A percentile compares a stretch with the other conserved stretches of the same genome.
These are phyloP conservation scores for Trebouxia gelatinosa DNA, from an alignment of 163 green algal species.

Conservation along the genomic window DNA sequence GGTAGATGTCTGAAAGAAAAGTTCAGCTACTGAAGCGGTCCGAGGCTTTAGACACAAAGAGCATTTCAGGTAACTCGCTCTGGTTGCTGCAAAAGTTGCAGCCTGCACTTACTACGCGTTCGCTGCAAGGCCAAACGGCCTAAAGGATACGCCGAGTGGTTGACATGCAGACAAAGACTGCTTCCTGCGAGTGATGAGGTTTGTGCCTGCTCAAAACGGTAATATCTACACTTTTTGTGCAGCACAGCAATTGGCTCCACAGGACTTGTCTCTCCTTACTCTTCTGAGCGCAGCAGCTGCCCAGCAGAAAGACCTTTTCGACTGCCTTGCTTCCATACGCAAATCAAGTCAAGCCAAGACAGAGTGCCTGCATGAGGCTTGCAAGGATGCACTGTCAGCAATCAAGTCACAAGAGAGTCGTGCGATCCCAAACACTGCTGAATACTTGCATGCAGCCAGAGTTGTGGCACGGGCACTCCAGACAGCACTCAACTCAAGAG, in stretches of 20 bases:
- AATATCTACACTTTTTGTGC: constrained; percentile 7
- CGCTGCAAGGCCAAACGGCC: constrained; percentile 6
- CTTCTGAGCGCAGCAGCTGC: constrained; percentile 11
- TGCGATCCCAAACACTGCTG: neutral
- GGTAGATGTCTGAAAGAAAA: constrained; percentile 4
- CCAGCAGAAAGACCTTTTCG: constrained; percentile 22
- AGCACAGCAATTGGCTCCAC: neutral
- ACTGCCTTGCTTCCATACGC: constrained; percentile 11
- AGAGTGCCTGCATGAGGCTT: neutral
- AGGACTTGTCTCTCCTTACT: constrained; percentile 14
- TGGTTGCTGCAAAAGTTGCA: constrained; percentile 12
- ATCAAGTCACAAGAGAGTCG: constrained; percentile 2
- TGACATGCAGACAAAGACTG: neutral
- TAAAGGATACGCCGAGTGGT: constrained; percentile 12
- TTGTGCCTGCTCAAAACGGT: constrained; percentile 10
- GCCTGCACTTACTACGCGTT: constrained; percentile 13
- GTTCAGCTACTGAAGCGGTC: constrained; percentile 8
- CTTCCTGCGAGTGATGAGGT: constrained; percentile 4
- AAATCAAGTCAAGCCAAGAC: constrained; percentile 16
- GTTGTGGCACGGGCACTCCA: constrained; percentile 10
- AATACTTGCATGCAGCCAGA: constrained; percentile 12
- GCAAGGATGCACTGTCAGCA: constrained; percentile 6
- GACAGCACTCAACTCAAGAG: neutral
- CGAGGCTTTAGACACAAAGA: constrained; percentile 17
- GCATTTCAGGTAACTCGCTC: constrained; percentile 16